A percentile compares a stretch with the other conserved stretches of the same genome.
phyloP scores from a whole-genome alignment of 1,284 basidiomycete genomes.

The Pholiota adiposa region DNA sequence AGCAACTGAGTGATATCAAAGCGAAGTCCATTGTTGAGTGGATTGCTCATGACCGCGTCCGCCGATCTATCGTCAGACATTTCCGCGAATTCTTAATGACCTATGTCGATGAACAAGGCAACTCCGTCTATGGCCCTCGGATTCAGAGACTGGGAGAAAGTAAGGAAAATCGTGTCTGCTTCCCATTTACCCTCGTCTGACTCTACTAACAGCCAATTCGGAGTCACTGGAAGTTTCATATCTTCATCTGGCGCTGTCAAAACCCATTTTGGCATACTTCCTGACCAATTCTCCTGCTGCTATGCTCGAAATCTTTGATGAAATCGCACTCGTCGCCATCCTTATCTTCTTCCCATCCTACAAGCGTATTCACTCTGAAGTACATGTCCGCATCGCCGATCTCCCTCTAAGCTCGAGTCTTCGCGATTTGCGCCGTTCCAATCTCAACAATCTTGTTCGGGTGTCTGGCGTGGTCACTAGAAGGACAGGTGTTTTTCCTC shows the following conservation, averaged over 20 bases:
- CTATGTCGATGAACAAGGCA: constrained; percentile 89
- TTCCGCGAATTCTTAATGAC: constrained; percentile 97
- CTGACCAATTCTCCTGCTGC: constrained; percentile 92
- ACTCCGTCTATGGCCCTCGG: constrained; percentile 93
- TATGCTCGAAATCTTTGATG: constrained; percentile 95
- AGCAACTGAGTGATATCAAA: constrained; percentile 97
- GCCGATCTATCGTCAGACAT: constrained; percentile 88
- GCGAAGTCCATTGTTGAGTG: constrained; percentile 96
- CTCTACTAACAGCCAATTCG: constrained; percentile 73
- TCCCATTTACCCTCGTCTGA: constrained; percentile 8
- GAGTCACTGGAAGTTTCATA: constrained; percentile 98
- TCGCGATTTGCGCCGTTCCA: constrained; percentile 90
- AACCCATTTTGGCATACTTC: constrained; percentile 97
- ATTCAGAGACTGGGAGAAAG: constrained; percentile 96
- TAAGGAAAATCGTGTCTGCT: constrained; percentile 44
- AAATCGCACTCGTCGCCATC: constrained; percentile 93
- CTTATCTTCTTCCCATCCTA: constrained; percentile 96
- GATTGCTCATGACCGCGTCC: constrained; percentile 92
- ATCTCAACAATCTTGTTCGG: constrained; percentile 95
- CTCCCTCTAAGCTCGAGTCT: constrained; percentile 89
- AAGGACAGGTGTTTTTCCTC: constrained; percentile 95
- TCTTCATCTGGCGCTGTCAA: constrained; percentile 87
- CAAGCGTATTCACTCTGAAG: constrained; percentile 96
- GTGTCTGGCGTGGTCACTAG: constrained; percentile 98
- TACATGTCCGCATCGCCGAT: constrained; percentile 96